These are phyloP conservation scores for Mrakia frigida DNA, from an alignment of 768 basidiomycete species.

Conservation along the genomic window DNA sequence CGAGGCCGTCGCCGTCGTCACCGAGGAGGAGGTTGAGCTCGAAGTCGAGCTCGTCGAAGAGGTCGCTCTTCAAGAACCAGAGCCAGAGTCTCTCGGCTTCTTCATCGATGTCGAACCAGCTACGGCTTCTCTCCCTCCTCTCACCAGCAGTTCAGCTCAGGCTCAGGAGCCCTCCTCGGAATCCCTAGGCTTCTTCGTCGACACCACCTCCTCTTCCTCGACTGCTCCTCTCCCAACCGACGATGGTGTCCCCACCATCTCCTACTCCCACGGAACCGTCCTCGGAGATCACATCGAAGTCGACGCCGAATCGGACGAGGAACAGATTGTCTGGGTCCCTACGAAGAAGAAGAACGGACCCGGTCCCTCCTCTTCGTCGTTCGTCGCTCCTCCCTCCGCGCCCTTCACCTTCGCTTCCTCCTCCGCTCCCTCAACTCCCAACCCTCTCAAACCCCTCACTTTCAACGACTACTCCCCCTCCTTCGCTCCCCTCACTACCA, in stretches of 20 bases:
- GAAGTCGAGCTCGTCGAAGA: not conserved
- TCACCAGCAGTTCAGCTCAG: not conserved
- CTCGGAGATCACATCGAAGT: constrained; percentile 17
- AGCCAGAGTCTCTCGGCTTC: constrained; percentile 11
- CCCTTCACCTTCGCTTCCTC: not conserved
- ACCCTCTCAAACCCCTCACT: not conserved
- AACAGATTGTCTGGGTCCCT: constrained; percentile 27
- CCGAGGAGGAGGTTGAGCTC: not conserved
- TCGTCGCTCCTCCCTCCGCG: constrained; percentile 11
- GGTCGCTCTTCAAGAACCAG: not conserved
- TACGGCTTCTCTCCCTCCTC: not conserved
- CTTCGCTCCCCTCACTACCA: constrained; percentile 19
- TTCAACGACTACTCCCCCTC: constrained; percentile 26
- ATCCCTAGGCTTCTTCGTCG: constrained; percentile 12
- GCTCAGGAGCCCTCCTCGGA: not conserved
- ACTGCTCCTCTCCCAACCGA: not conserved
- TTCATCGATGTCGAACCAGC: constrained; percentile 8
- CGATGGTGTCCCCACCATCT: constrained; percentile 3
- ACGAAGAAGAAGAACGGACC: not conserved
- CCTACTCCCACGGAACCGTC: constrained; percentile 20
- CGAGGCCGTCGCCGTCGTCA: constrained; percentile 1
- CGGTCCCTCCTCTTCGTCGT: not conserved
- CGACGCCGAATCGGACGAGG: constrained; percentile 18
- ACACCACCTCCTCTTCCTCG: not conserved
- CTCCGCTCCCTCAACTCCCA: not conserved